Evolutionary conservation across 2,329 filamentous ascomycete species (phyloP), one percentile per base, ranked within the genome.

Genomic region (Trichoderma breve): DNA sequence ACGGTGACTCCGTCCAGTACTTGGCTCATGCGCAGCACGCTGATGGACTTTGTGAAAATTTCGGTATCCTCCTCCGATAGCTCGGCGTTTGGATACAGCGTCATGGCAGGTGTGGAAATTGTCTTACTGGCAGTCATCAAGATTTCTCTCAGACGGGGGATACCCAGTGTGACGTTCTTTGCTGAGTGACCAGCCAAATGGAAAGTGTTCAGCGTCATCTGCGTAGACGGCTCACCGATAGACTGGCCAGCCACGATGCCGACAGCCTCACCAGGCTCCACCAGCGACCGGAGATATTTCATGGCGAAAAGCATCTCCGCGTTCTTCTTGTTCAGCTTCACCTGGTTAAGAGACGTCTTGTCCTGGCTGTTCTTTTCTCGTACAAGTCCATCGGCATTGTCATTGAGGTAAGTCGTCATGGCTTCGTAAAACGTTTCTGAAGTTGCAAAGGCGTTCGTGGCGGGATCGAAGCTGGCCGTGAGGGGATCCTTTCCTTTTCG

Each of bases 161-260:
- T 98, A 93, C 96, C 96, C 24, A 98, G 89, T 0, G 96, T 99
- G 79, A 99, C 97, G 88, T 99, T 99, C 87, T 98, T 98, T 34
- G 96, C 92, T 24, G 96, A 95, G 86, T 98, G 95, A 79, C 96
- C 96, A 82, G 96, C 96, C 89, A 99, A 93, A 88, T 99, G 96
- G 89, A 99, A 99, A 32, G 97, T 99, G 84, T 99, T 99, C 70
- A 99, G 85, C 8, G 97, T 99, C 97, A 99, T 99, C 82, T 99
- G 96, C 12, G 96, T 99, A 3, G 95, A 98, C 9, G 97, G 96
- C 80, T 99, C 97, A 79, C 96, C 96, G 55, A 99, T 91, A 36
- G 95, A 98, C 82, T 99, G 96, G 11, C 95, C 95, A 65, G 97
- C 97, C 72, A 99, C 93, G 74, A 99, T 97, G 75, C 96, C 96